phyloP scores from a whole-genome alignment of 352 stramenopile genomes.

The Phytophthora podocarpi region DNA sequence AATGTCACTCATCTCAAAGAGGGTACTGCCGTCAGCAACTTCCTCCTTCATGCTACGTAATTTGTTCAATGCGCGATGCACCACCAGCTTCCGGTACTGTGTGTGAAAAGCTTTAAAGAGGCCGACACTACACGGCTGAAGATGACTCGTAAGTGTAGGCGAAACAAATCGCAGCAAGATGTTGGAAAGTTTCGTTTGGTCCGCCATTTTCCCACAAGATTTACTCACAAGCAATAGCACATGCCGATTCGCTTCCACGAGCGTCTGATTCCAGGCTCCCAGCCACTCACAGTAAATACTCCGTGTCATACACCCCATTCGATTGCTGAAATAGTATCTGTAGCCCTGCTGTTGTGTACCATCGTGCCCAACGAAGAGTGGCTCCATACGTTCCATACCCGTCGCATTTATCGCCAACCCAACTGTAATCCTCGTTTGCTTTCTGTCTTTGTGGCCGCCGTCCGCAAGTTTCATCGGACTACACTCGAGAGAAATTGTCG shows the following conservation, averaged over 20 bases:
- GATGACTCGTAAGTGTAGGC: background rate
- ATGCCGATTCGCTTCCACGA: conserved; percentile 9
- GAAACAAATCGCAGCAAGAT: conserved; percentile 23
- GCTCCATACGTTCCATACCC: conserved; percentile 13
- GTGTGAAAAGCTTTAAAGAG: conserved; percentile 23
- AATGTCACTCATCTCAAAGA: conserved; percentile 9
- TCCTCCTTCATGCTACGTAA: background rate
- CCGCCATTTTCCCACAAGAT: conserved; percentile 3
- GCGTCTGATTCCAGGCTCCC: conserved; percentile 6
- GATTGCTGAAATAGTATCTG: conserved; percentile 13
- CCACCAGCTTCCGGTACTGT: conserved; percentile 10
- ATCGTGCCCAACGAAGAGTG: conserved; percentile 20
- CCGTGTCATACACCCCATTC: conserved; percentile 7
- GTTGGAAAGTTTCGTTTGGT: conserved; percentile 2
- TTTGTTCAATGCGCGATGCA: conserved; percentile 12
- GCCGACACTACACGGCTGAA: conserved; percentile 19
- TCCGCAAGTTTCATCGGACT: conserved; percentile 1
- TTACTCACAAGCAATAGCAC: conserved; percentile 22
- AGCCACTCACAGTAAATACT: conserved; percentile 15
- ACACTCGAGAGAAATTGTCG: conserved; percentile 14
- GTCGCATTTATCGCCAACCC: conserved; percentile 17
- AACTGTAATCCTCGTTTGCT: conserved; percentile 14
- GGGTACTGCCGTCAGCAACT: background rate
- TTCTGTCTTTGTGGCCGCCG: no score
- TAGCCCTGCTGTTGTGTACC: background rate